Percentiles rank a stretch among this genome's conserved stretches.
Evolutionary conservation across 2,329 filamentous ascomycete genomes (phyloP).

Genomic region (Trichoderma sp.): DNA sequence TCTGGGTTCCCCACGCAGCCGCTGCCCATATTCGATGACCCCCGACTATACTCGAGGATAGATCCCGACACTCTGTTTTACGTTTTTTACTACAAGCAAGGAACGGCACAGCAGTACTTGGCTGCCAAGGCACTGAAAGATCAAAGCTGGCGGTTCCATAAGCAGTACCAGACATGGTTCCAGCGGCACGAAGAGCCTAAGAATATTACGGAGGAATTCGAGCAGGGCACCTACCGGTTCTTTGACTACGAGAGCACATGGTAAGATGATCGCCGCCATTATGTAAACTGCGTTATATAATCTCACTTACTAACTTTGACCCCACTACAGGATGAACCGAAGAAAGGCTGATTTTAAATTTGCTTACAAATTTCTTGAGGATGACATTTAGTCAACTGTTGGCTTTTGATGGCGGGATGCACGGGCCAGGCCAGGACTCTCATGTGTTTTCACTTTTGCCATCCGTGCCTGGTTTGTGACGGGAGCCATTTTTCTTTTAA

Average conservation of each 20-base stretch:
- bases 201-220: slow-evolving; percentile 96
- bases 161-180: slow-evolving; percentile 99
- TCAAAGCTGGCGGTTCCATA: slow-evolving; percentile 98
- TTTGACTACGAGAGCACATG: slow-evolving; percentile 99
- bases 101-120: slow-evolving; percentile 91
- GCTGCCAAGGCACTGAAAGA: slow-evolving; percentile 97
- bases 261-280: slow-evolving; percentile 55
- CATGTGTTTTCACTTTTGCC: slow-evolving; percentile 20
- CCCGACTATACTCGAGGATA: slow-evolving; percentile 81
- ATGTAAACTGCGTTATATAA: neutral
- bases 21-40: slow-evolving; percentile 89
- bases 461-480: slow-evolving; percentile 10
- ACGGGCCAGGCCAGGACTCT: slow-evolving; percentile 9
- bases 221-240: slow-evolving; percentile 98
- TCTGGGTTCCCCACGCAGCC: slow-evolving; percentile 91
- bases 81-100: slow-evolving; percentile 98
- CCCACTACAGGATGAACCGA: slow-evolving; percentile 88
- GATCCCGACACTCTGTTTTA: slow-evolving; percentile 98
- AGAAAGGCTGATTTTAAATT: slow-evolving; percentile 98
- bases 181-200: slow-evolving; percentile 98
- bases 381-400: slow-evolving; percentile 66
- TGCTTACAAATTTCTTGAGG: slow-evolving; percentile 95
- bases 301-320: neutral
- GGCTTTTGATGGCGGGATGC: slow-evolving; percentile 14
- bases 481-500: neutral